These are phyloP conservation scores for Fagus sylvatica DNA, from an alignment of 306 rosid species.

Conservation along the genomic window DNA sequence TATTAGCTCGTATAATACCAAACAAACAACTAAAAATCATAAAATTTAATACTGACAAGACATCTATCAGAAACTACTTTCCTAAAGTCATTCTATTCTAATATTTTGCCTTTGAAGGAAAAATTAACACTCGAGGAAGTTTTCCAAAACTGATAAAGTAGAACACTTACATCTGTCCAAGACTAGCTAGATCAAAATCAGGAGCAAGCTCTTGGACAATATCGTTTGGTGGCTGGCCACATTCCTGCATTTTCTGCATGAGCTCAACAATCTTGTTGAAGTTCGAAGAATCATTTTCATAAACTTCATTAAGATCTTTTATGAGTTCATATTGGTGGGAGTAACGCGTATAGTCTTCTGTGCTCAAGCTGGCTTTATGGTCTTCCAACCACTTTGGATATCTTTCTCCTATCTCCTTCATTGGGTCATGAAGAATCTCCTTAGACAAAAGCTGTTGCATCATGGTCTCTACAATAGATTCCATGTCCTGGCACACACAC, in stretches of 20 bases:
- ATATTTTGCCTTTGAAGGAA: not conserved
- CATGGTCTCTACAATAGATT: conserved; percentile 89
- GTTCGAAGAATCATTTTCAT: conserved; percentile 72
- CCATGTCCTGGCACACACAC: conserved; percentile 59
- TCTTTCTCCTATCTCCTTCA: conserved; percentile 95
- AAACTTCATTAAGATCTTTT: conserved; percentile 66
- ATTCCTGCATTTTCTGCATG: conserved; percentile 99
- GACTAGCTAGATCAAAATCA: conserved; percentile 72
- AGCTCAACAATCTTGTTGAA: conserved; percentile 82
- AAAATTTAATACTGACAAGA: not conserved
- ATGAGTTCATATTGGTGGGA: conserved; percentile 65
- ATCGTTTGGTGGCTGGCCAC: conserved; percentile 93
- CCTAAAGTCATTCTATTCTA: not conserved
- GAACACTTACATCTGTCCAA: conserved; percentile 81
- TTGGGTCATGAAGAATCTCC: conserved; percentile 95
- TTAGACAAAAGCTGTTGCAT: conserved; percentile 94
- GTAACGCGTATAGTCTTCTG: conserved; percentile 74
- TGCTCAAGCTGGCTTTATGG: conserved; percentile 69
- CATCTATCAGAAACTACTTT: not conserved
- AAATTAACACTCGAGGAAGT: not conserved
- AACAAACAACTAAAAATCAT: not conserved
- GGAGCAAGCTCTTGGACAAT: conserved; percentile 88
- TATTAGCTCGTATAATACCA: not conserved
- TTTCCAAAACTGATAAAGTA: not conserved
- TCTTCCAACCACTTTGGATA: conserved; percentile 97